These are phyloP conservation scores for Backusella australiensis DNA, from an alignment of 192 early-diverging fungal genomes.

Conservation along the genomic window DNA sequence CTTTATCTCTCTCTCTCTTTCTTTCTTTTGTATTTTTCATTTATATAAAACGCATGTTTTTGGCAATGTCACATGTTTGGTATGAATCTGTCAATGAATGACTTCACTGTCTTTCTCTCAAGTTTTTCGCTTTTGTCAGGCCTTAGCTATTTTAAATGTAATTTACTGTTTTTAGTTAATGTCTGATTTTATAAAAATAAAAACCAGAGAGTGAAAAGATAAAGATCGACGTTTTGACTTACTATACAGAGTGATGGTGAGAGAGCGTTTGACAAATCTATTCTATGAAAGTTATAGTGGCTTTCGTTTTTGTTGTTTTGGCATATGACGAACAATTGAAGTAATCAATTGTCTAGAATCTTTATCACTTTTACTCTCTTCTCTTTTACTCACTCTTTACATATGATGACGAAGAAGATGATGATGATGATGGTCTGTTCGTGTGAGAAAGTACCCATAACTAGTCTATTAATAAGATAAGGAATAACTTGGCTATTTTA, in stretches of 20 bases:
- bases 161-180: background rate
- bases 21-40: background rate
- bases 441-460: background rate
- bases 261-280: background rate
- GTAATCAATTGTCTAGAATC: background rate
- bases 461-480: background rate
- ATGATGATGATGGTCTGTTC: background rate
- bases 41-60: background rate
- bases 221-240: background rate
- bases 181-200: background rate
- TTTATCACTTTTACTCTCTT: background rate
- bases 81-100: conserved; percentile 1
- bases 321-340: conserved; percentile 5
- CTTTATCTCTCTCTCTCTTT: background rate
- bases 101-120: background rate
- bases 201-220: background rate
- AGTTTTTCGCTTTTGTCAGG: background rate
- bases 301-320: background rate
- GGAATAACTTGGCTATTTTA: no score
- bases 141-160: background rate
- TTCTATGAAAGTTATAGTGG: background rate
- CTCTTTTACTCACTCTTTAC: background rate
- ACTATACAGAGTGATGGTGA: background rate
- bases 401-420: background rate
- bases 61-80: background rate